Base-by-base conservation (phyloP, 169 alveolate species). In the Plasmodium yoelii region DNA sequence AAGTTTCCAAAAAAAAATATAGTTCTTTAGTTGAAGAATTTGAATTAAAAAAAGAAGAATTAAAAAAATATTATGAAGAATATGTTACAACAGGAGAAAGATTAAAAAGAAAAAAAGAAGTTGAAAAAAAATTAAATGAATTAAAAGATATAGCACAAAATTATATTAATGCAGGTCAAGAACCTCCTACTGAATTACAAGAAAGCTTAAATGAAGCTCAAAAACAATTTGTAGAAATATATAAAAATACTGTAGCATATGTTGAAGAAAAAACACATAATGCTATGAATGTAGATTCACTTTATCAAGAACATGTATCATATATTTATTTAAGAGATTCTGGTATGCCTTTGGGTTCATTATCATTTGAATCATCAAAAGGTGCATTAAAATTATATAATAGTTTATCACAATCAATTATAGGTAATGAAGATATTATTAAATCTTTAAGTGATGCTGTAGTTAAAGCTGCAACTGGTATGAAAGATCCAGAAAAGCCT, bases 401-500 rank as follows among this genome's bases (percentile, higher is more conserved):
- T 3, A 94, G 92, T 56, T 55, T 94, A 12, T 93, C 93, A 46
- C 89, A 92, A 73, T 86, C 88, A n/a, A 87, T 94, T 49, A 59
- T 94, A 9, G 95, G 95, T 2, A 94, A 94, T 49, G 95, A 94
- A 28, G 96, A 94, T 19, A 93, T 94, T 22, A 93, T 94, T 4
- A 88, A 89, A 63, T 72, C 89, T 15, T 63, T 94, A 7, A 88
- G 94, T 71, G 92, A 92, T 69, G 93, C 96, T 2, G 93, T 94
- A 46, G 80, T 93, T 2, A 84, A 84, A 57, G 84, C 87, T 12
- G 88, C 73, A 28, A 60, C 82, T 5, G 91, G 93, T 18, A 65
- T 87, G 88, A 80, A 87, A 19, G 87, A 87, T 61, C 84, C 92
- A 1, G 92, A 86, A 44, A 87, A 64, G 26, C 91, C 92, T 1